These are phyloP conservation scores for Dactylonectria macrodidyma DNA, from an alignment of 2,329 filamentous ascomycete genomes.

Conservation along the genomic window DNA sequence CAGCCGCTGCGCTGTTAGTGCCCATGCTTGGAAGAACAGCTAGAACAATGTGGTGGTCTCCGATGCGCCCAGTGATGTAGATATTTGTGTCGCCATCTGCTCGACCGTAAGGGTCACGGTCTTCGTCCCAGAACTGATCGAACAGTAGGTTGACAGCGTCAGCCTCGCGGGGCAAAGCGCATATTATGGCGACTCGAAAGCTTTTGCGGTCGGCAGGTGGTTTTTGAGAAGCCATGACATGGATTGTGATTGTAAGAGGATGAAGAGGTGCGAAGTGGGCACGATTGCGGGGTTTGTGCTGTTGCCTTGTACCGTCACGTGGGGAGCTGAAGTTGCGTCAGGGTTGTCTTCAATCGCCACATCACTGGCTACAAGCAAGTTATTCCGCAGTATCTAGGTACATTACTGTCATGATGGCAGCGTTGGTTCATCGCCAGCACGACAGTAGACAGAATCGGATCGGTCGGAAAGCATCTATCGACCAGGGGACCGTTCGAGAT, in stretches of 20 bases:
- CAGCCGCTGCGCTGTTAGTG: slow-evolving; percentile 47
- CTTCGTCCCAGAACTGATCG: background rate
- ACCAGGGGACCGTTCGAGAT: slow-evolving; percentile 17
- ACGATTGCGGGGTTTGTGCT: background rate
- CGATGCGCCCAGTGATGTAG: slow-evolving; percentile 45
- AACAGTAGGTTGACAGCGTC: background rate
- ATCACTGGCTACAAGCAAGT: background rate
- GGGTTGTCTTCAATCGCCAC: background rate
- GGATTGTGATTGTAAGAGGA: background rate
- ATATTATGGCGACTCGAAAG: background rate
- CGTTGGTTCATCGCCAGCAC: background rate
- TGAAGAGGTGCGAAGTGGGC: background rate
- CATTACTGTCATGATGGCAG: background rate
- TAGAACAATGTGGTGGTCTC: slow-evolving; percentile 47
- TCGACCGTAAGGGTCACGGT: background rate
- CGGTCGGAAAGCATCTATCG: background rate
- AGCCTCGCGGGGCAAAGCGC: background rate
- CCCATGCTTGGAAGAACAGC: slow-evolving; percentile 46
- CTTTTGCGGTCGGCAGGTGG: background rate
- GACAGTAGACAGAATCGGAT: slow-evolving; percentile 6
- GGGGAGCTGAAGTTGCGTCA: background rate
- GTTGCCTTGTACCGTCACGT: background rate
- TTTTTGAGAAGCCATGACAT: background rate
- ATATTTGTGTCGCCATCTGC: slow-evolving; percentile 32
- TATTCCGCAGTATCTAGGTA: background rate